Percentiles rank a stretch among this genome's conserved stretches.
Evolutionary conservation across 73 alveolate species (phyloP).

Genomic region (Tetrahymena malaccensis): DNA sequence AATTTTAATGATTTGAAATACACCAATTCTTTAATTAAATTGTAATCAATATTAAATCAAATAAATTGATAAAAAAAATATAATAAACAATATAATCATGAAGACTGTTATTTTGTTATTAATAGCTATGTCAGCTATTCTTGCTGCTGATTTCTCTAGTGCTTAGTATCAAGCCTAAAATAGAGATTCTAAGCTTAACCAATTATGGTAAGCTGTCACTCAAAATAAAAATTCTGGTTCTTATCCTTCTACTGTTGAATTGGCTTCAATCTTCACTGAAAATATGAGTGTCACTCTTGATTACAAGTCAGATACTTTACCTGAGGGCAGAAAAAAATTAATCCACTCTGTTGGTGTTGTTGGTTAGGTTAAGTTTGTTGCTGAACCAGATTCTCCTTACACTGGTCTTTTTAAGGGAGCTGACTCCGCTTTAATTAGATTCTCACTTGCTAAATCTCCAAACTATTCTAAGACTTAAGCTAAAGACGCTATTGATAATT

Average conservation of each 20-base stretch:
- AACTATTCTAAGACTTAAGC: conserved; percentile 1
- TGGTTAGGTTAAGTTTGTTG: conserved; percentile 20
- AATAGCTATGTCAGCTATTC: not conserved
- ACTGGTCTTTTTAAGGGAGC: conserved; percentile 47
- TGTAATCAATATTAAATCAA: not conserved
- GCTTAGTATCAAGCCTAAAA: not conserved
- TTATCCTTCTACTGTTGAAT: not conserved
- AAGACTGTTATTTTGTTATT: not conserved
- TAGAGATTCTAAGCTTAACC: not conserved
- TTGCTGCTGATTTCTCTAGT: not conserved
- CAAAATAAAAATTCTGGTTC: not conserved
- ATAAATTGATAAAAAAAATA: not conserved
- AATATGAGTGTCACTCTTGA: conserved; percentile 5
- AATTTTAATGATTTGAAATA: not conserved
- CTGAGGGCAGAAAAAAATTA: conserved; percentile 22
- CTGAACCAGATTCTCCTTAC: conserved; percentile 17
- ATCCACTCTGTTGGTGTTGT: conserved; percentile 44
- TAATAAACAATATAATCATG: not conserved
- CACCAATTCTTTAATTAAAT: not conserved
- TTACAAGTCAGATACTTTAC: conserved; percentile 3
- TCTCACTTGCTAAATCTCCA: conserved; percentile 13
- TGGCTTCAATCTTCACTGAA: conserved; percentile 27
- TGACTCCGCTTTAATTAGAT: conserved; percentile 32
- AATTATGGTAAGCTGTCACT: not conserved
- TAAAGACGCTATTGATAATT: not conserved